phyloP scores from a whole-genome alignment of 768 basidiomycete species.

The Boletus barrowsii region DNA sequence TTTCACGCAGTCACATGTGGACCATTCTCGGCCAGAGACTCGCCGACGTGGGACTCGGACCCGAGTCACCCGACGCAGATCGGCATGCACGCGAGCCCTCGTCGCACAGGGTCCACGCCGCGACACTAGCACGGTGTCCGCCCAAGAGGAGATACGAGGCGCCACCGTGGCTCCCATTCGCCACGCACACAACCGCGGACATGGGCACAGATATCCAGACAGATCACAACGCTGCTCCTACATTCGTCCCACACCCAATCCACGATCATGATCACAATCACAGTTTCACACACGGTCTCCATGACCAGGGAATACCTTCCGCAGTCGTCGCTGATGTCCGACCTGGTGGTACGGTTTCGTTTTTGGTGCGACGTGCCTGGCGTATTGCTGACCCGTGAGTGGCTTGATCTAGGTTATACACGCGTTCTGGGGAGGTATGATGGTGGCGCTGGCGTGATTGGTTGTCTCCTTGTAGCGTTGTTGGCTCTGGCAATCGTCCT shows the following conservation, averaged over 20 bases:
- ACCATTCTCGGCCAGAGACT: neutral
- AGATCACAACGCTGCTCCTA: neutral
- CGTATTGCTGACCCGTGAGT: neutral
- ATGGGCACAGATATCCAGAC: neutral
- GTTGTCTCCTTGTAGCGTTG: slow-evolving; percentile 4
- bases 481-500: neutral
- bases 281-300: neutral
- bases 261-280: neutral
- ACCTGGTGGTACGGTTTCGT: slow-evolving; percentile 1
- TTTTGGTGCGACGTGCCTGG: neutral
- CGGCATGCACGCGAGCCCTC: neutral
- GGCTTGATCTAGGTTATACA: neutral
- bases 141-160: slow-evolving; percentile 9
- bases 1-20: neutral
- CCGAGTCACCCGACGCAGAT: neutral
- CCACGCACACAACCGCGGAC: neutral
- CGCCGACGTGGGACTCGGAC: neutral
- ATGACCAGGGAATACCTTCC: neutral
- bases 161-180: neutral
- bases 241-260: neutral
- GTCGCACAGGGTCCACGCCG: neutral
- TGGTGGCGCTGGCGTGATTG: neutral
- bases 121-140: slow-evolving; percentile 2
- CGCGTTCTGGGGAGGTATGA: neutral
- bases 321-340: neutral